A percentile compares a stretch with the other conserved stretches of the same genome.
Conservation (phyloP, 352 stramenopile genomes). For the Phytophthora vignae region DNA sequence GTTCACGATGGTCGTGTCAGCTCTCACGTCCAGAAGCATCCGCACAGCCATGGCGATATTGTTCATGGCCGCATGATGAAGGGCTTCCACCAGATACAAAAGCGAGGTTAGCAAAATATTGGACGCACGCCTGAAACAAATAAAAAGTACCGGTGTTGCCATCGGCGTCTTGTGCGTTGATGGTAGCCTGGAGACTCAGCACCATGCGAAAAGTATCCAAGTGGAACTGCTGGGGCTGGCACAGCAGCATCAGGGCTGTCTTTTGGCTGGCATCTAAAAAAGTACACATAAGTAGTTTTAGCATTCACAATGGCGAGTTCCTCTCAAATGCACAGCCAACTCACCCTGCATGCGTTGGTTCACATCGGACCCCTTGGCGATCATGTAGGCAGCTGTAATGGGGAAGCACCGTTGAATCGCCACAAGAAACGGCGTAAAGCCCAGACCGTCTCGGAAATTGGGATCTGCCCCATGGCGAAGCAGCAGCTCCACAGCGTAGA, state of each 20-base stretch:
- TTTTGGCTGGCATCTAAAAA: constrained; percentile 39
- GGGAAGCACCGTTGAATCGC: constrained; percentile 79
- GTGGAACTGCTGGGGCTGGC: constrained; percentile 74
- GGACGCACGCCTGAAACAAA: neutral
- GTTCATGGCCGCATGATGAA: constrained; percentile 73
- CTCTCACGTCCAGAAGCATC: constrained; percentile 71
- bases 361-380: constrained; percentile 77
- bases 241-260: constrained; percentile 80
- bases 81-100: constrained; percentile 35
- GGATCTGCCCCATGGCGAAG: constrained; percentile 67
- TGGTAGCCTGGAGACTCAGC: constrained; percentile 63
- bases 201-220: constrained; percentile 87
- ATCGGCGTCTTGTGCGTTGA: constrained; percentile 63
- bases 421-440: constrained; percentile 72
- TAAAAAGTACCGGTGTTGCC: constrained; percentile 73
- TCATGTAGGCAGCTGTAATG: constrained; percentile 78
- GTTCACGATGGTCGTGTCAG: constrained; percentile 58
- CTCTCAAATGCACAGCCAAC: neutral
- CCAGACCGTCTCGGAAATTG: constrained; percentile 54
- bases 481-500: constrained; percentile 81
- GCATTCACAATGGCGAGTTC: neutral
- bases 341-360: constrained; percentile 63
- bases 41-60: constrained; percentile 70
- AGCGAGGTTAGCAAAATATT: neutral
- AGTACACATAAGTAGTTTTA: constrained; percentile 4